These are phyloP conservation scores for Anthostomella pinea DNA, from an alignment of 2,329 filamentous ascomycete species.

Conservation along the genomic window DNA sequence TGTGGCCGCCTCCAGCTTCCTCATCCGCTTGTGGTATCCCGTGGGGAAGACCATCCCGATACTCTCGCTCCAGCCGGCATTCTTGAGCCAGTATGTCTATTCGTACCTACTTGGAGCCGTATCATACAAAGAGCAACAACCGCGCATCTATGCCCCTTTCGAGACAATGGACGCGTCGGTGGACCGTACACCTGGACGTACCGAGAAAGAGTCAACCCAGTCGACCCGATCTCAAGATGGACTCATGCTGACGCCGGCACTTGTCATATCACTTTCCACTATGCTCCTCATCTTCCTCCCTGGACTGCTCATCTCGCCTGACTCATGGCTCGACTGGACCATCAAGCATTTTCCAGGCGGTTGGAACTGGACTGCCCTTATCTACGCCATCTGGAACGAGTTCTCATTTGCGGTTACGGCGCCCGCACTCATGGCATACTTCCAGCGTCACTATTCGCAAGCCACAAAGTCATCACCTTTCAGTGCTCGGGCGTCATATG, in stretches of 20 bases:
- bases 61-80: constrained; percentile 16
- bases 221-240: background rate
- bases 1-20: background rate
- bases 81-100: constrained; percentile 19
- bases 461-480: background rate
- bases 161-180: background rate
- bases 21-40: constrained; percentile 12
- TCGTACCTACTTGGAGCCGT: constrained; percentile 19
- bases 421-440: constrained; percentile 5
- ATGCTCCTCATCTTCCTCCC: background rate
- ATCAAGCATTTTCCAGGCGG: constrained; percentile 7
- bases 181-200: too few species aligned
- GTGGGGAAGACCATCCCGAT: constrained; percentile 12
- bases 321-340: background rate
- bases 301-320: background rate
- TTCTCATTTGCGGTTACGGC: constrained; percentile 14
- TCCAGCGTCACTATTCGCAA: constrained; percentile 1
- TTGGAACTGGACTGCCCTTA: constrained; percentile 5
- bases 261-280: background rate
- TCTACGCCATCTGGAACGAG: constrained; percentile 21
- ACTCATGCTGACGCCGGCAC: background rate
- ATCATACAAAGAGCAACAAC: constrained; percentile 1
- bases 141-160: constrained; percentile 1
- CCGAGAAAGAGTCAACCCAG: too few species aligned
- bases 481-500: constrained; percentile 8